Evolutionary conservation across 139 green algal genomes (phyloP), one percentile per base, ranked within the genome.

Genomic region (Chlamydomonas sphaeroides): DNA sequence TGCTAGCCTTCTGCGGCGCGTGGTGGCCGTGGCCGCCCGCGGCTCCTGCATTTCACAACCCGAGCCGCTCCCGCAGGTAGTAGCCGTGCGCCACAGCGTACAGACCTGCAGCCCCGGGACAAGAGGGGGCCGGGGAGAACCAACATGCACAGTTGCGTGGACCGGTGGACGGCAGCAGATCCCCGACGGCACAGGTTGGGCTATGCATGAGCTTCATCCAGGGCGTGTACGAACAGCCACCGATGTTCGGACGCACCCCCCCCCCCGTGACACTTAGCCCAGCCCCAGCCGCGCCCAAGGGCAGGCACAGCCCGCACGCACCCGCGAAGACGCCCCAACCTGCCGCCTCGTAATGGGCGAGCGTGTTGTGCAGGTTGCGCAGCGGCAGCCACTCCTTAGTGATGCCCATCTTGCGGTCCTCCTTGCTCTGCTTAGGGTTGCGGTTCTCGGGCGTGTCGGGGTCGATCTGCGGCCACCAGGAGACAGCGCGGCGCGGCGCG

Each of bases 391-490:
- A 83, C 62, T 66, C 62, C 76, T 65, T 73, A 7, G 76, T 83
- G 45, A 83, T 65, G 45, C 76, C 76, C 62, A 83, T 63, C 45
- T 83, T 83, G 33, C 76, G 62, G 76, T 83, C 76, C 41, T 65
- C 76, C 32, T 41, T 51, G 76, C 62, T 74, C 33, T 73, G 76
- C 63, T 65, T 83, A 28, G 76, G 76, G 62, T 83, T 56, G 18
- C 25, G 33, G 61, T 83, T 83, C 63, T 73, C 76, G 6, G 76
- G 76, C 21, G 39, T 10, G 25, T 83, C 76, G 14, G 62, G 33
- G 45, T 83, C 76, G 28, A 83, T 83, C 76, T 83, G 76, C 5
- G 42, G n/a, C n/a, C n/a, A n/a, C n/a, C n/a, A n/a, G n/a, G n/a
- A n/a, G n/a, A n/a, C n/a, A n/a, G n/a, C n/a, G n/a, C n/a, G n/a